A percentile compares a stretch with the other conserved stretches of the same genome.
Conservation (phyloP, 1,139 yeast species). For the Saccharomyces pastorianus region DNA sequence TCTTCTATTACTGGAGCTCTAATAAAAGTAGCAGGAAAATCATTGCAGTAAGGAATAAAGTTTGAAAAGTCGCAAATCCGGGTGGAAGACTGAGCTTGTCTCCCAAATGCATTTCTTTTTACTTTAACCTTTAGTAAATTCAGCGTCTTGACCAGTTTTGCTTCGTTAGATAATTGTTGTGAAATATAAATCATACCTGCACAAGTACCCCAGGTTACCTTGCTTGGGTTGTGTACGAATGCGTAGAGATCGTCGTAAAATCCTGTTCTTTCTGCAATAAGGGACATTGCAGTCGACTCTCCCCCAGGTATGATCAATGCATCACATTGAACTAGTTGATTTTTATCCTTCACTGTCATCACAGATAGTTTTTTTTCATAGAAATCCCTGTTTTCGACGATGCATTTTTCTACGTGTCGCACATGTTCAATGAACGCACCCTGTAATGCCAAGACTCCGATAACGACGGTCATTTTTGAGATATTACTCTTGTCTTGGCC, state of each 20-base stretch:
- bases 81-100: slow-evolving; percentile 65
- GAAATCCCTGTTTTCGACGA: slow-evolving; percentile 13
- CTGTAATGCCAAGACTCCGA: slow-evolving; percentile 74
- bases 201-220: slow-evolving; percentile 80
- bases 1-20: slow-evolving; percentile 66
- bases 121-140: slow-evolving; percentile 64
- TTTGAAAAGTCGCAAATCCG: slow-evolving; percentile 42
- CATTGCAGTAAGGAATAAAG: slow-evolving; percentile 36
- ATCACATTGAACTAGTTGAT: slow-evolving; percentile 44
- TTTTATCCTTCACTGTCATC: slow-evolving; percentile 46
- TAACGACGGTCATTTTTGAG: slow-evolving; percentile 12
- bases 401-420: slow-evolving; percentile 41
- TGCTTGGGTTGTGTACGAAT: slow-evolving; percentile 41
- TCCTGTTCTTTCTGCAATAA: slow-evolving; percentile 60
- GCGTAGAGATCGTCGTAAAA: slow-evolving; percentile 48
- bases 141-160: slow-evolving; percentile 48
- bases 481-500: background rate
- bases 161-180: slow-evolving; percentile 46
- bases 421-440: slow-evolving; percentile 75
- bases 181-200: slow-evolving; percentile 73
- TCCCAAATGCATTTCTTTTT: slow-evolving; percentile 68
- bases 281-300: slow-evolving; percentile 69
- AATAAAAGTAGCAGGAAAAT: slow-evolving; percentile 59
- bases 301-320: slow-evolving; percentile 76
- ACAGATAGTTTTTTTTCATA: slow-evolving; percentile 18